phyloP scores from a whole-genome alignment of 1,284 basidiomycete species.

The Porphyrellus sp. region DNA sequence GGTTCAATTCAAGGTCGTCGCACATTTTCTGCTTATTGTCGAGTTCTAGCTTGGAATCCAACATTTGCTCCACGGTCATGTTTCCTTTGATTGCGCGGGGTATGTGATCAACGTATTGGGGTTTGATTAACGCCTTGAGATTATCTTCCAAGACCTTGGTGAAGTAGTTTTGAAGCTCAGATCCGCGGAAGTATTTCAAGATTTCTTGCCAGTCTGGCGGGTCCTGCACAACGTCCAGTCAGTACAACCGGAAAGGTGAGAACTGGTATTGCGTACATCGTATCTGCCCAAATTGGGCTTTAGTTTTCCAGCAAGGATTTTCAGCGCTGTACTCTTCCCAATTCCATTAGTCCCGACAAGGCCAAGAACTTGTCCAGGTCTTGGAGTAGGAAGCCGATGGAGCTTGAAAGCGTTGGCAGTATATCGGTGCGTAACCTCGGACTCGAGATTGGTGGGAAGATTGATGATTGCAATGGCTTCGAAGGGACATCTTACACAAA shows the following conservation, averaged over 20 bases:
- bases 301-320: conserved; percentile 91
- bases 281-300: conserved; percentile 92
- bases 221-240: conserved; percentile 49
- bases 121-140: conserved; percentile 95
- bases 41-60: conserved; percentile 81
- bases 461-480: conserved; percentile 98
- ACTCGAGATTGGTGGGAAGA: conserved; percentile 91
- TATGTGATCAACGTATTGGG: conserved; percentile 98
- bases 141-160: conserved; percentile 99
- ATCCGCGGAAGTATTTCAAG: conserved; percentile 94
- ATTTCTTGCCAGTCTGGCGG: conserved; percentile 98
- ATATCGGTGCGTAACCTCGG: conserved; percentile 95
- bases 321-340: conserved; percentile 94
- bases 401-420: conserved; percentile 98
- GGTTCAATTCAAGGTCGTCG: conserved; percentile 80
- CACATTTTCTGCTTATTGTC: conserved; percentile 83
- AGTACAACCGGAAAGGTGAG: neutral
- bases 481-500: conserved; percentile 78
- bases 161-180: conserved; percentile 97
- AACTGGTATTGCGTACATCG: conserved; percentile 55
- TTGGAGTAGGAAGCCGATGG: conserved; percentile 90
- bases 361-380: conserved; percentile 93
- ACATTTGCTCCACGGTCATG: conserved; percentile 85
- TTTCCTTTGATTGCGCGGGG: conserved; percentile 91
- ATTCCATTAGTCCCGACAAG: conserved; percentile 98